These are phyloP conservation scores for Mortierella sp. DNA, from an alignment of 371 early-diverging fungal genomes.

Conservation along the genomic window DNA sequence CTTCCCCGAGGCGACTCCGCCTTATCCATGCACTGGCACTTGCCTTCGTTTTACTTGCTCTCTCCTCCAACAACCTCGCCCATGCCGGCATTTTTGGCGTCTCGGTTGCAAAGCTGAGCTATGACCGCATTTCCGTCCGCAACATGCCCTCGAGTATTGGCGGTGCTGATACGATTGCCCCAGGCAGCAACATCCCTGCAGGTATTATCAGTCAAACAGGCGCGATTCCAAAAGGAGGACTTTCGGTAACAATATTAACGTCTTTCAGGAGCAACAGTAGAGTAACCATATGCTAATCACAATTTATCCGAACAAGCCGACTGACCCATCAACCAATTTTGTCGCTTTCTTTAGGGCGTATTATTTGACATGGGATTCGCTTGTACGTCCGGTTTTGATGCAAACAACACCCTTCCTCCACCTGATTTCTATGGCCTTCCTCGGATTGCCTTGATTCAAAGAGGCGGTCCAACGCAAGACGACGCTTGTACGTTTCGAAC, in stretches of 20 bases:
- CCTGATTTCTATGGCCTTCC: slow-evolving; percentile 35
- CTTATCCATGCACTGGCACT: not conserved
- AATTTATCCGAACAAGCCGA: not conserved
- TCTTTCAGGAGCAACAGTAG: not conserved
- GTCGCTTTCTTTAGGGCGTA: slow-evolving; percentile 23
- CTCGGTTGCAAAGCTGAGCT: slow-evolving; percentile 15
- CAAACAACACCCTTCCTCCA: slow-evolving; percentile 13
- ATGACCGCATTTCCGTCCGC: slow-evolving; percentile 29
- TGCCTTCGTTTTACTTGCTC: not conserved
- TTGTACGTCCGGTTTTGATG: slow-evolving; percentile 21
- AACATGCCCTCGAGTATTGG: slow-evolving; percentile 10
- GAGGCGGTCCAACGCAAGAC: slow-evolving; percentile 21
- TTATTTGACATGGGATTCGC: slow-evolving; percentile 49
- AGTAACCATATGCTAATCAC: not conserved
- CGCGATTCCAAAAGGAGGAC: slow-evolving; percentile 20
- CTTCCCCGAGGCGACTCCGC: not conserved
- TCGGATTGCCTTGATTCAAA: slow-evolving; percentile 34
- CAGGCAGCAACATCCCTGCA: slow-evolving; percentile 1
- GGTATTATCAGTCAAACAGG: slow-evolving; percentile 21
- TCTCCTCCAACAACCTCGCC: slow-evolving; percentile 10
- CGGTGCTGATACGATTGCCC: slow-evolving; percentile 4
- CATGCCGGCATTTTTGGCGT: slow-evolving; percentile 16
- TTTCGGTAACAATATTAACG: slow-evolving; percentile 30
- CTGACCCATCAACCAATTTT: no score
- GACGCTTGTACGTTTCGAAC: slow-evolving; percentile 23